phyloP scores from a whole-genome alignment of 2,329 filamentous ascomycete species.

The Verticillium longisporum region DNA sequence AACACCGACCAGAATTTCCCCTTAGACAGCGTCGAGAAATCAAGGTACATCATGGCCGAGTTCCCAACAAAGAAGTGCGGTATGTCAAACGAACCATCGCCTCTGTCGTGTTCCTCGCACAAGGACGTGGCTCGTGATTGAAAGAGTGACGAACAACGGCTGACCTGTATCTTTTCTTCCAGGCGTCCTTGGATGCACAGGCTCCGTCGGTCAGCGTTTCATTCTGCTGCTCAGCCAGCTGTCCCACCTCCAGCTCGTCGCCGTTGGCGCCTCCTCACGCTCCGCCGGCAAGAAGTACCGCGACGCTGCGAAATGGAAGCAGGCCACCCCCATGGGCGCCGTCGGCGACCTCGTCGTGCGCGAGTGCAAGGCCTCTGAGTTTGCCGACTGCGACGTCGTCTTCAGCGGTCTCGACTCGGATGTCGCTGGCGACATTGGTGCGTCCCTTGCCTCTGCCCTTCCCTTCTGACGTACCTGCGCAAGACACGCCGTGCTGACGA shows the following conservation, averaged over 20 bases:
- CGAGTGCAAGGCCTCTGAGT: slow-evolving; percentile 75
- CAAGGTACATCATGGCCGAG: slow-evolving; percentile 20
- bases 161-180: neutral
- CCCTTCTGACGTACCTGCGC: neutral
- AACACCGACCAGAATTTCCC: neutral
- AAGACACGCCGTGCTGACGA: neutral
- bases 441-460: slow-evolving; percentile 17
- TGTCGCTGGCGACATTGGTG: slow-evolving; percentile 87
- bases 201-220: slow-evolving; percentile 92
- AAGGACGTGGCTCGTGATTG: no score
- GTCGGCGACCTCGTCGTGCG: slow-evolving; percentile 78
- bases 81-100: slow-evolving; percentile 24
- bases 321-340: slow-evolving; percentile 73
- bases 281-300: slow-evolving; percentile 92
- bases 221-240: slow-evolving; percentile 86
- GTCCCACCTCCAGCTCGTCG: slow-evolving; percentile 78
- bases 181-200: slow-evolving; percentile 84
- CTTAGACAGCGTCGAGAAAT: neutral
- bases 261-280: slow-evolving; percentile 80
- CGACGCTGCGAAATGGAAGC: slow-evolving; percentile 94
- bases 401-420: slow-evolving; percentile 91
- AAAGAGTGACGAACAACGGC: neutral
- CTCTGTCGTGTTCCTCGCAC: no score
- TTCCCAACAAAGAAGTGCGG: slow-evolving; percentile 54
- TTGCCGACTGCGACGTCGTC: slow-evolving; percentile 84